Conservation (phyloP, 129 eudicot genomes). For the Flaveria linearis region DNA sequence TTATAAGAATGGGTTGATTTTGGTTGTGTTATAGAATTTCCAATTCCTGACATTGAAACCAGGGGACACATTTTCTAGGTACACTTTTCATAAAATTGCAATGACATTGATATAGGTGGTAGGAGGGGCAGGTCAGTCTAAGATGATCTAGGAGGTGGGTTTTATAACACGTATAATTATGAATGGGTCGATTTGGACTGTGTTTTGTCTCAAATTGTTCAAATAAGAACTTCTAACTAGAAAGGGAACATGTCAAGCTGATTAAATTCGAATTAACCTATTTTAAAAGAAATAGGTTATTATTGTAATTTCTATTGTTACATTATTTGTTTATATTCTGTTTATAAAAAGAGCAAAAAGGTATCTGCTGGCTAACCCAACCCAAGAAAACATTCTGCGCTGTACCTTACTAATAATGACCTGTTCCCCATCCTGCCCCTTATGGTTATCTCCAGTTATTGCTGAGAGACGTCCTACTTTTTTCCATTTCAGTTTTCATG, state of each 20-base stretch:
- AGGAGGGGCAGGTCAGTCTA: not conserved
- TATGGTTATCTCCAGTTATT: not conserved
- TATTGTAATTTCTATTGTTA: not conserved
- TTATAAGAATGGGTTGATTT: not conserved
- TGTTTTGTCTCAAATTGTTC: not conserved
- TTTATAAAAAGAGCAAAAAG: not conserved
- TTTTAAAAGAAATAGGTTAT: not conserved
- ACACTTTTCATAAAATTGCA: not conserved
- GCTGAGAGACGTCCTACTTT: not conserved
- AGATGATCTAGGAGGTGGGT: not conserved
- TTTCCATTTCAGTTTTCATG: not conserved
- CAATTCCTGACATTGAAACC: conserved; percentile 90
- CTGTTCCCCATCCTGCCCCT: not conserved
- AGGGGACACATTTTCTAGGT: conserved; percentile 87
- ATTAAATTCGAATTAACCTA: not conserved
- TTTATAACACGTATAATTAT: not conserved
- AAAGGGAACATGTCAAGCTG: not conserved
- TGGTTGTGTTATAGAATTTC: conserved; percentile 49
- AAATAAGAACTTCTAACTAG: not conserved
- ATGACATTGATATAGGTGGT: not conserved
- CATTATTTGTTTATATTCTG: not conserved
- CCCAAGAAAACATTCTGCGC: not conserved
- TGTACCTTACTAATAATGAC: not conserved
- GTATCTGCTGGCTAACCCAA: not conserved
- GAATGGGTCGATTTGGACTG: not conserved